phyloP scores from a whole-genome alignment of 352 stramenopile species.

The Globisporangium radiosum region DNA sequence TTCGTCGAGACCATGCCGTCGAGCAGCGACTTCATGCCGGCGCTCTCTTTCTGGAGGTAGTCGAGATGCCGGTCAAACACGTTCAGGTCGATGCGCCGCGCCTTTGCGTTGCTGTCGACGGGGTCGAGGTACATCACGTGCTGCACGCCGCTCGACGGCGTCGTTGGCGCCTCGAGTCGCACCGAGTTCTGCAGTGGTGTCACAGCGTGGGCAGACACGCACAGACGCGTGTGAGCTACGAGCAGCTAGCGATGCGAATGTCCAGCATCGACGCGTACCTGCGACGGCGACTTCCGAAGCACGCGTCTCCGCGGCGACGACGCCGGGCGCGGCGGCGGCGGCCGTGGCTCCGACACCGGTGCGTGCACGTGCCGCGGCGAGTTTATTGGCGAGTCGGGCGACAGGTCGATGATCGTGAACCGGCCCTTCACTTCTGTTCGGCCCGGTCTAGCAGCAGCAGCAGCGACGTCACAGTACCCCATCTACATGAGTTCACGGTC shows the following conservation, averaged over 20 bases:
- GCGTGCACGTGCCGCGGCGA: conserved; percentile 8
- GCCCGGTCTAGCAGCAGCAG: conserved; percentile 23
- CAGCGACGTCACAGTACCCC: conserved; percentile 1
- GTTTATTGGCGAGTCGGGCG: conserved; percentile 40
- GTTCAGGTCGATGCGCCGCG: conserved; percentile 33
- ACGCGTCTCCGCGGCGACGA: conserved; percentile 15
- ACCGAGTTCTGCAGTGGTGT: conserved; percentile 13
- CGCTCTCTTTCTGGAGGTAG: conserved; percentile 61
- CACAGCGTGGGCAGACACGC: not conserved
- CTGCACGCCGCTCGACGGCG: conserved; percentile 4
- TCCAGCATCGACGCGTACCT: not conserved
- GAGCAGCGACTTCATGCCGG: conserved; percentile 56
- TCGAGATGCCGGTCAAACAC: conserved; percentile 61
- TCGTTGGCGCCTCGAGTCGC: conserved; percentile 8
- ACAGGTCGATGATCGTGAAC: conserved; percentile 82
- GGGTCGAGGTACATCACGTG: conserved; percentile 8
- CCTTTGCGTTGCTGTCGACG: conserved; percentile 11
- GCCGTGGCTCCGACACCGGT: conserved; percentile 3
- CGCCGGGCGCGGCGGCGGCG: conserved; percentile 22
- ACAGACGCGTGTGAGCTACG: not conserved
- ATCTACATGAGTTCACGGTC: no score
- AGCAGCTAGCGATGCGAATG: not conserved
- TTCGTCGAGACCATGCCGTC: conserved; percentile 73
- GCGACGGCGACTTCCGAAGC: conserved; percentile 3
- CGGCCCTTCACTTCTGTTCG: conserved; percentile 69